These are phyloP conservation scores for Pyrenochaeta sp. DNA, from an alignment of 2,329 filamentous ascomycete genomes.

Conservation along the genomic window DNA sequence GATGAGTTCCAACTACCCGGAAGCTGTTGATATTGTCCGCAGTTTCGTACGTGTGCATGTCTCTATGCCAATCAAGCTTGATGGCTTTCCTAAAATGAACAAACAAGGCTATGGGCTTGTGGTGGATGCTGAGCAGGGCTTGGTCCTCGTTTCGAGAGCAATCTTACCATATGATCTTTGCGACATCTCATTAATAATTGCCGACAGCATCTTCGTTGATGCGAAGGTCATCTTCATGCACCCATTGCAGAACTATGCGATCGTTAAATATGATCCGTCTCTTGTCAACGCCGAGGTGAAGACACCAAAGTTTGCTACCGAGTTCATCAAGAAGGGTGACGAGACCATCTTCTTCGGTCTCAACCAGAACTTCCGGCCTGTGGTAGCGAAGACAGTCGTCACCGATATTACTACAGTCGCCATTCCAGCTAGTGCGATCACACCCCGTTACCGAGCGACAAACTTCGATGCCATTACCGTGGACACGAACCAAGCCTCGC, in stretches of 20 bases:
- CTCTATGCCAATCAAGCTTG: slow-evolving; percentile 92
- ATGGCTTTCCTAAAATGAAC: slow-evolving; percentile 94
- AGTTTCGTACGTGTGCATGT: slow-evolving; percentile 95
- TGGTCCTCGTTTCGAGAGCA: slow-evolving; percentile 92
- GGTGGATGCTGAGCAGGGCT: slow-evolving; percentile 94
- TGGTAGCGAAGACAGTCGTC: slow-evolving; percentile 91
- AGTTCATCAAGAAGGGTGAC: slow-evolving; percentile 88
- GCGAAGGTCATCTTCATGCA: slow-evolving; percentile 96
- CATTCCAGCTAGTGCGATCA: slow-evolving; percentile 91
- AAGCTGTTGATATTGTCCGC: slow-evolving; percentile 90
- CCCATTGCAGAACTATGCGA: slow-evolving; percentile 94
- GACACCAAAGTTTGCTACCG: slow-evolving; percentile 82
- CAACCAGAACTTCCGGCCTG: slow-evolving; percentile 92
- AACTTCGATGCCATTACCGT: slow-evolving; percentile 98
- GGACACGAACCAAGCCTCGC: slow-evolving; percentile 87
- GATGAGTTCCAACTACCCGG: slow-evolving; percentile 85
- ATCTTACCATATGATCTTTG: slow-evolving; percentile 97
- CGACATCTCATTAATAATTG: slow-evolving; percentile 95
- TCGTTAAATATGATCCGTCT: slow-evolving; percentile 91
- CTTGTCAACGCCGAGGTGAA: slow-evolving; percentile 94
- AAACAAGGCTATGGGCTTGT: slow-evolving; percentile 96
- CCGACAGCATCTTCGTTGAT: slow-evolving; percentile 93
- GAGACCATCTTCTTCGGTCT: slow-evolving; percentile 98
- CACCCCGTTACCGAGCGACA: slow-evolving; percentile 91
- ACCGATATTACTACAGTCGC: slow-evolving; percentile 98